These are phyloP conservation scores for Hysterium pulicare DNA, from an alignment of 2,329 filamentous ascomycete genomes.

Conservation along the genomic window DNA sequence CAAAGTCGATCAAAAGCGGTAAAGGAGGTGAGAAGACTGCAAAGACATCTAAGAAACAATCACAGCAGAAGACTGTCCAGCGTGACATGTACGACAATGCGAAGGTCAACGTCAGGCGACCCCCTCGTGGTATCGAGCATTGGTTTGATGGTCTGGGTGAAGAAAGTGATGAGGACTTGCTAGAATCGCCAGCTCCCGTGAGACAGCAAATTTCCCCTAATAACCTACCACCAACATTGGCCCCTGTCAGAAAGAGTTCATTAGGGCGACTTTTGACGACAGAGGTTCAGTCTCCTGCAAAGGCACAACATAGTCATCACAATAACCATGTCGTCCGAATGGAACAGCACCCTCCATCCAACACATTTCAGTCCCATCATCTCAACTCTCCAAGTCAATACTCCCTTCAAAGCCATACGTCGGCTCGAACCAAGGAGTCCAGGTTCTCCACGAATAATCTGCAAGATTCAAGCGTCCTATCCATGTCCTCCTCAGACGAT, in stretches of 20 bases:
- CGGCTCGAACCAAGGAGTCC: slow-evolving; percentile 33
- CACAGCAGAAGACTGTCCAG: slow-evolving; percentile 8
- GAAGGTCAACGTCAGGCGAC: slow-evolving; percentile 46
- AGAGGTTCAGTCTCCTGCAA: neutral
- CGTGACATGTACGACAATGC: slow-evolving; percentile 44
- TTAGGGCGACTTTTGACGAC: slow-evolving; percentile 13
- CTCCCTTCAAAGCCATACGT: slow-evolving; percentile 24
- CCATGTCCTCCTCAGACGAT: slow-evolving; percentile 39
- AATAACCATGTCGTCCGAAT: neutral
- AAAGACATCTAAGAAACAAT: slow-evolving; percentile 8
- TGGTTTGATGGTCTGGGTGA: slow-evolving; percentile 49
- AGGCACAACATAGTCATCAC: neutral
- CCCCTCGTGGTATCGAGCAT: slow-evolving; percentile 48
- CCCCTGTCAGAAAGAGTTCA: slow-evolving; percentile 18
- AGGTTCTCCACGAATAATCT: slow-evolving; percentile 30
- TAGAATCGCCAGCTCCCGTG: slow-evolving; percentile 9
- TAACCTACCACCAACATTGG: slow-evolving; percentile 7
- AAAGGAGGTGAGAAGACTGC: slow-evolving; percentile 15
- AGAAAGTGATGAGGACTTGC: slow-evolving; percentile 33
- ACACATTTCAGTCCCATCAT: slow-evolving; percentile 12
- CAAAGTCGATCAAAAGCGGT: slow-evolving; percentile 24
- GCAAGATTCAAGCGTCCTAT: slow-evolving; percentile 38
- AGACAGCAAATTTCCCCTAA: slow-evolving; percentile 9
- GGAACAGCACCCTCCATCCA: slow-evolving; percentile 5
- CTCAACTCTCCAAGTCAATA: slow-evolving; percentile 29